Conservation (phyloP, 768 basidiomycete species). For the Leccinum rimulosum region DNA sequence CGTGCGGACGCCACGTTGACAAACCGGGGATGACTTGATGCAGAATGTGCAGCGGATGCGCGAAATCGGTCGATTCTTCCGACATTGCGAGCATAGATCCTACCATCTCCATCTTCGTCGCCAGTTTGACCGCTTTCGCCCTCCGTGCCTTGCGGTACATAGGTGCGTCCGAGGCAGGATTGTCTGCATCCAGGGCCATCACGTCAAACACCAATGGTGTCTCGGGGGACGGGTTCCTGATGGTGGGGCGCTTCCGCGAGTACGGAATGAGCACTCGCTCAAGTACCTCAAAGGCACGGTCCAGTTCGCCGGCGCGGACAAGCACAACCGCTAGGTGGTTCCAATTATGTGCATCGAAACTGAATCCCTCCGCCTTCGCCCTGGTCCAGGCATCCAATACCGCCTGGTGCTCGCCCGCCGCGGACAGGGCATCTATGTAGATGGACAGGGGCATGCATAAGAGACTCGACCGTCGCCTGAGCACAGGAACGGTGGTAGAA, state of each 20-base stretch:
- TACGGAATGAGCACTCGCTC: slow-evolving; percentile 74
- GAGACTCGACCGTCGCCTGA: slow-evolving; percentile 45
- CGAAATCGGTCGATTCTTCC: slow-evolving; percentile 43
- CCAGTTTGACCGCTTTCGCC: slow-evolving; percentile 19
- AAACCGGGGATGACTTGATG: slow-evolving; percentile 63
- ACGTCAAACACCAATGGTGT: slow-evolving; percentile 42
- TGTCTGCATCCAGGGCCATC: slow-evolving; percentile 22
- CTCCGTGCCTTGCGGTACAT: slow-evolving; percentile 29
- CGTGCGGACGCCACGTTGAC: slow-evolving; percentile 66
- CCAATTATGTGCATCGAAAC: slow-evolving; percentile 89
- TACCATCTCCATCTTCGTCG: slow-evolving; percentile 14
- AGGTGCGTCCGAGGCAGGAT: slow-evolving; percentile 29
- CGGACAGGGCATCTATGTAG: slow-evolving; percentile 73
- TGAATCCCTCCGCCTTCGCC: slow-evolving; percentile 61
- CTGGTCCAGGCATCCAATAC: slow-evolving; percentile 67
- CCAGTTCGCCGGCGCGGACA: slow-evolving; percentile 76
- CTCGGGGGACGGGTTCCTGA: slow-evolving; percentile 32
- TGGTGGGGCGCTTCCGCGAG: slow-evolving; percentile 32
- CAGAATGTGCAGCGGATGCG: slow-evolving; percentile 57
- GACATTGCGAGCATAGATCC: slow-evolving; percentile 11
- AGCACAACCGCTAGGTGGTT: slow-evolving; percentile 78
- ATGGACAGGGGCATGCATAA: slow-evolving; percentile 79
- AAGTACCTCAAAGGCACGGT: slow-evolving; percentile 78
- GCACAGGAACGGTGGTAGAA: background rate
- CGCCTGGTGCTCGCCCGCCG: slow-evolving; percentile 55